A percentile compares a stretch with the other conserved stretches of the same genome.
Evolutionary conservation across 2,329 filamentous ascomycete species (phyloP).

Genomic region (Fusarium redolens): DNA sequence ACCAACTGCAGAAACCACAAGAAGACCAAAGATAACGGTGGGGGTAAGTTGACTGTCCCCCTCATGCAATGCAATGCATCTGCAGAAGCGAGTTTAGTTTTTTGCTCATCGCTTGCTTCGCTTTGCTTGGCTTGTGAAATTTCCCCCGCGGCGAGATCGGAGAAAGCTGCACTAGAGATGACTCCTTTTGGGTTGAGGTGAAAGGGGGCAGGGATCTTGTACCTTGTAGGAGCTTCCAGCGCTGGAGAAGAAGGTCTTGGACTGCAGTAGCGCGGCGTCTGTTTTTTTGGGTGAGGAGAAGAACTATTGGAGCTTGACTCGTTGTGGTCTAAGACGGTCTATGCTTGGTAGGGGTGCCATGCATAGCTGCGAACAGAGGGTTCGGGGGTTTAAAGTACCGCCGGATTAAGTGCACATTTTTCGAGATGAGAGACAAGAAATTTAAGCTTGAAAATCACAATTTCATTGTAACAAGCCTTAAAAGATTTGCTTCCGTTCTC

Average conservation of each 20-base stretch:
- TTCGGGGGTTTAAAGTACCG: neutral
- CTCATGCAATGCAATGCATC: conserved; percentile 25
- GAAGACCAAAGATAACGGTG: conserved; percentile 33
- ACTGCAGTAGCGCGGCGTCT: conserved; percentile 39
- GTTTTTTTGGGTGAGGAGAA: conserved; percentile 13
- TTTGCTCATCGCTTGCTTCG: conserved; percentile 21
- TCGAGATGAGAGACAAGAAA: conserved; percentile 5
- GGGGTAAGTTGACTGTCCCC: conserved; percentile 22
- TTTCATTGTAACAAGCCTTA: neutral
- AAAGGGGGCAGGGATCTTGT: conserved; percentile 20
- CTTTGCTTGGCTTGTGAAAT: conserved; percentile 1
- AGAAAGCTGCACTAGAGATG: conserved; percentile 33
- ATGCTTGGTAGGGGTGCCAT: conserved; percentile 16
- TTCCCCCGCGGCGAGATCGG: conserved; percentile 45
- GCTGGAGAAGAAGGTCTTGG: conserved; percentile 42
- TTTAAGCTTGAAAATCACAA: conserved; percentile 23
- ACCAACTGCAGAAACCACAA: conserved; percentile 25
- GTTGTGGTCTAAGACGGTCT: conserved; percentile 30
- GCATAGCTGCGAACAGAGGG: conserved; percentile 40
- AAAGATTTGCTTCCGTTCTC: neutral
- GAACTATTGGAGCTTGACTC: conserved; percentile 36
- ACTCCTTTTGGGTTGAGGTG: conserved; percentile 38
- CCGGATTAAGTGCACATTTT: neutral
- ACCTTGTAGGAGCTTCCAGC: conserved; percentile 39
- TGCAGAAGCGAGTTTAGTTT: conserved; percentile 17